Conservation (phyloP, 2,329 filamentous ascomycete genomes). For the Didymella keratinophila region DNA sequence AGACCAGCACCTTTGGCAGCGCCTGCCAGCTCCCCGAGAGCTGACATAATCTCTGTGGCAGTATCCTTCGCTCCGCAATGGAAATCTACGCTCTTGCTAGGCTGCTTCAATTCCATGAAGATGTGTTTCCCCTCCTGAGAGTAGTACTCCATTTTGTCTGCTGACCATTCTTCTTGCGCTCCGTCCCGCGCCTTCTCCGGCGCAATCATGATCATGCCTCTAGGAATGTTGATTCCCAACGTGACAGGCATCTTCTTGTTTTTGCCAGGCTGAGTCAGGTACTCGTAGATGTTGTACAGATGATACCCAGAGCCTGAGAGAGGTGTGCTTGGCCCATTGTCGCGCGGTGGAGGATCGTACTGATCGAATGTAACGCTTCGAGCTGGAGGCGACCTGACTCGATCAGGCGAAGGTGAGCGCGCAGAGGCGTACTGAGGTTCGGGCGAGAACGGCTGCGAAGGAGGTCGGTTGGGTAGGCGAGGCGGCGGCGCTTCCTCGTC, state of each 20-base stretch:
- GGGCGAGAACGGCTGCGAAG: constrained; percentile 63
- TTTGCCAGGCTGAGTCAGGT: constrained; percentile 96
- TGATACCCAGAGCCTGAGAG: constrained; percentile 81
- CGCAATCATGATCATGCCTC: constrained; percentile 87
- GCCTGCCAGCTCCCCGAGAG: constrained; percentile 87
- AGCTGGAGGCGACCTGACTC: constrained; percentile 49
- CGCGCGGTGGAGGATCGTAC: constrained; percentile 50
- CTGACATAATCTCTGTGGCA: constrained; percentile 88
- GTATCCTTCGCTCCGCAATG: constrained; percentile 98
- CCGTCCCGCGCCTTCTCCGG: constrained; percentile 85
- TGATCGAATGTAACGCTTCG: constrained; percentile 50
- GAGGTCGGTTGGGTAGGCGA: constrained; percentile 67
- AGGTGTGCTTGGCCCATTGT: constrained; percentile 50
- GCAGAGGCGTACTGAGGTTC: constrained; percentile 54
- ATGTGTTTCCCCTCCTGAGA: constrained; percentile 98
- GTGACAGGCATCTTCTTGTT: constrained; percentile 99
- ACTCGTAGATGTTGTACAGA: constrained; percentile 96
- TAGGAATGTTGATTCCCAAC: constrained; percentile 88
- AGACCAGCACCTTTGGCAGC: constrained; percentile 83
- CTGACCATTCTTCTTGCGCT: constrained; percentile 89
- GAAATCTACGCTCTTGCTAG: constrained; percentile 95
- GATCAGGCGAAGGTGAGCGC: constrained; percentile 50
- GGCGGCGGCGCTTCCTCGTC: constrained; percentile 69
- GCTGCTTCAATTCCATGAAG: constrained; percentile 89
- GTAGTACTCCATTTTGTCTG: constrained; percentile 95